Percentiles rank a stretch among this genome's conserved stretches.
Evolutionary conservation across 805 yeast species (phyloP).

Genomic region (Kodamaea laetipori): DNA sequence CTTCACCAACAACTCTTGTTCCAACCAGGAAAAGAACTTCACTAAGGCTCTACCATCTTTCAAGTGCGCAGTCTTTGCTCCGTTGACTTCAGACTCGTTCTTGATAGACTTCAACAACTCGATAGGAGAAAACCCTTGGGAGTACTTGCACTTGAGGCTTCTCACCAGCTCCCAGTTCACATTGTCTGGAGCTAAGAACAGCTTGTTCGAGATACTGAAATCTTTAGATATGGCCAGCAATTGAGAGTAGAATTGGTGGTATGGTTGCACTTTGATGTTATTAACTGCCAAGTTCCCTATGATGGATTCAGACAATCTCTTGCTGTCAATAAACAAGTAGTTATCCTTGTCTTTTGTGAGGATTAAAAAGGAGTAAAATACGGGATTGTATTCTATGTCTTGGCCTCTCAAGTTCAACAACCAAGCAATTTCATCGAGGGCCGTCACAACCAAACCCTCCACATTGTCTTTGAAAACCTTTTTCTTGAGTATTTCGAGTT

Average conservation of each 20-base stretch:
- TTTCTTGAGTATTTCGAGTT: conserved; percentile 49
- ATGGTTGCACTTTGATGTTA: conserved; percentile 38
- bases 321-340: conserved; percentile 45
- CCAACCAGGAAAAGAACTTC: conserved; percentile 60
- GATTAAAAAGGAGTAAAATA: conserved; percentile 48
- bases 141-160: conserved; percentile 32
- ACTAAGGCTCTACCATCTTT: conserved; percentile 61
- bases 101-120: conserved; percentile 56
- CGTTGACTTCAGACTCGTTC: conserved; percentile 49
- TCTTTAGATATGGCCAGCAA: conserved; percentile 42
- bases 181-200: conserved; percentile 32
- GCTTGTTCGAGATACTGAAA: conserved; percentile 30
- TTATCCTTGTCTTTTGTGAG: conserved; percentile 32
- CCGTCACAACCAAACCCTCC: conserved; percentile 44
- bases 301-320: conserved; percentile 38
- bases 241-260: conserved; percentile 49
- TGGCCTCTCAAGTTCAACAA: conserved; percentile 53
- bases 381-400: conserved; percentile 58
- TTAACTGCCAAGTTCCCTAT: conserved; percentile 25
- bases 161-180: conserved; percentile 46
- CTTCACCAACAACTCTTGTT: conserved; percentile 47
- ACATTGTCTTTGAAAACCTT: conserved; percentile 21
- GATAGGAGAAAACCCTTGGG: conserved; percentile 39
- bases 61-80: conserved; percentile 54
- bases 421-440: conserved; percentile 59